These are phyloP conservation scores for Hansenula sp. DNA, from an alignment of 1,139 yeast genomes.

Conservation along the genomic window DNA sequence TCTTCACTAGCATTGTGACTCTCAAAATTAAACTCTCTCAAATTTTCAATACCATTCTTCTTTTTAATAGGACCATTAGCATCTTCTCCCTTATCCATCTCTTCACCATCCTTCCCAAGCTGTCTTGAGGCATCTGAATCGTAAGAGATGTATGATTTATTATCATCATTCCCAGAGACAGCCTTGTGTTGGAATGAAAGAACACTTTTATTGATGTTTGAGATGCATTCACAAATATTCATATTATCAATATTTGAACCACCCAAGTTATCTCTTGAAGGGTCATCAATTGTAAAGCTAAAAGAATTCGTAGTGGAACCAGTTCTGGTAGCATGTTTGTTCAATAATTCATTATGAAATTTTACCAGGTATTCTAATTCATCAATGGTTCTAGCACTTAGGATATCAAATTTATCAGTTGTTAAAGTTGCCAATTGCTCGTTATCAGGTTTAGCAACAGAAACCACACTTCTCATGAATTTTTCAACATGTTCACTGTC, in stretches of 20 bases:
- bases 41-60: slow-evolving; percentile 9
- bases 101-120: neutral
- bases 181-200: slow-evolving; percentile 18
- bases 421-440: slow-evolving; percentile 24
- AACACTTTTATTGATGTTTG: slow-evolving; percentile 21
- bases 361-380: slow-evolving; percentile 48
- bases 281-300: slow-evolving; percentile 16
- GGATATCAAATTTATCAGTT: slow-evolving; percentile 57
- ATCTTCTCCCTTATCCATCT: slow-evolving; percentile 1
- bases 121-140: slow-evolving; percentile 13
- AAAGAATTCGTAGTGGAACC: slow-evolving; percentile 11
- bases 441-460: slow-evolving; percentile 29
- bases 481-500: slow-evolving; percentile 25
- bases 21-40: slow-evolving; percentile 21
- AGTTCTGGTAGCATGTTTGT: slow-evolving; percentile 15
- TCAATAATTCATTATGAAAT: slow-evolving; percentile 29
- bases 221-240: slow-evolving; percentile 22
- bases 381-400: slow-evolving; percentile 76
- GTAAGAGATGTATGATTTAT: slow-evolving; percentile 18
- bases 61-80: slow-evolving; percentile 9
- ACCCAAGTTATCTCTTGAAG: neutral
- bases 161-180: slow-evolving; percentile 5
- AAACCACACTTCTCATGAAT: slow-evolving; percentile 34
- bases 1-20: neutral
- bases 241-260: slow-evolving; percentile 24